A percentile compares a stretch with the other conserved stretches of the same genome.
phyloP scores from a whole-genome alignment of 2,329 filamentous ascomycete species.

The Fusarium anthophilum region DNA sequence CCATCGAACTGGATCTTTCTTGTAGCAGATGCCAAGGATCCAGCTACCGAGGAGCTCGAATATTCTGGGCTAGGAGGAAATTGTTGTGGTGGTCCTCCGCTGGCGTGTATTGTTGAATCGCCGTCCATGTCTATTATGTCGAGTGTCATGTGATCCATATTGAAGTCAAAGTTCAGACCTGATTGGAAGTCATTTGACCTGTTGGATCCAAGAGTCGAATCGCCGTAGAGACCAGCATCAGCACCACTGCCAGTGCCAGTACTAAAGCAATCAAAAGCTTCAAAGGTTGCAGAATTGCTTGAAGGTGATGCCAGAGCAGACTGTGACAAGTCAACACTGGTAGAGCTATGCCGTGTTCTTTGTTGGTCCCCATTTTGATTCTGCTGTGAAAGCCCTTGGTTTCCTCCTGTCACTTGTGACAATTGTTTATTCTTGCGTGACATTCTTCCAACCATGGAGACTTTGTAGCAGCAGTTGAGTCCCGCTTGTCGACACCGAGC shows the following conservation, averaged over 20 bases:
- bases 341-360: not conserved
- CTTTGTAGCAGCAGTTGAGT: not conserved
- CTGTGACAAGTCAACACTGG: not conserved
- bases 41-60: not conserved
- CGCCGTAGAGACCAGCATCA: not conserved
- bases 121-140: not conserved
- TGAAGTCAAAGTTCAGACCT: not conserved
- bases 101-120: not conserved
- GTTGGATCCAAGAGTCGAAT: not conserved
- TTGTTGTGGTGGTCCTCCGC: not conserved
- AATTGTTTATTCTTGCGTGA: not conserved
- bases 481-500: not conserved
- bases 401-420: not conserved
- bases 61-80: not conserved
- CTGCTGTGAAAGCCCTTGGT: not conserved
- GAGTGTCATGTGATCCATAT: not conserved
- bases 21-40: not conserved
- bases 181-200: not conserved
- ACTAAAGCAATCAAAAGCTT: not conserved
- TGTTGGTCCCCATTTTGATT: not conserved
- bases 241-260: not conserved
- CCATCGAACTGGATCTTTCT: not conserved
- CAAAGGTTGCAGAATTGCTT: not conserved
- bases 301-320: not conserved
- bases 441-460: not conserved